Evolutionary conservation across 257 asterid species (phyloP).

Genomic region (Nicotiana attenuata): DNA sequence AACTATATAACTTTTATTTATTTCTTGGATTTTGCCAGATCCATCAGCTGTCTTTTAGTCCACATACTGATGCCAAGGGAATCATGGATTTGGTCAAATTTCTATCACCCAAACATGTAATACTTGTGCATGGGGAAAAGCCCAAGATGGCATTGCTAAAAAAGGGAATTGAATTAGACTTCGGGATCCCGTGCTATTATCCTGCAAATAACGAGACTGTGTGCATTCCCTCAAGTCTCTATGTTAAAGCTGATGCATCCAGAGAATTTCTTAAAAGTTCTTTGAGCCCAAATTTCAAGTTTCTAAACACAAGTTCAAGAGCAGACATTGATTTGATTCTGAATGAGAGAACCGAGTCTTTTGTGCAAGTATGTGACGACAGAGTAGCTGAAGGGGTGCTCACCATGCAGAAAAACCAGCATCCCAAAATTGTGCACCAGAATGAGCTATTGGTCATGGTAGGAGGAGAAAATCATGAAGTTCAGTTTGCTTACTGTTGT

Average conservation of each 20-base stretch:
- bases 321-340: conserved; percentile 16
- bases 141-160: conserved; percentile 63
- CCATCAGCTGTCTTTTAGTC: conserved; percentile 60
- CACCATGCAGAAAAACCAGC: conserved; percentile 28
- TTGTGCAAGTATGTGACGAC: conserved; percentile 52
- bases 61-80: conserved; percentile 94
- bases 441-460: conserved; percentile 33
- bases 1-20: neutral
- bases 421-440: conserved; percentile 35
- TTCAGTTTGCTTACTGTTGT: conserved; percentile 46
- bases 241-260: conserved; percentile 52
- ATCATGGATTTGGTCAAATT: conserved; percentile 82
- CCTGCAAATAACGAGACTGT: conserved; percentile 72
- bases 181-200: conserved; percentile 49
- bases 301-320: conserved; percentile 27
- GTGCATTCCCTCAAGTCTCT: conserved; percentile 47
- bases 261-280: conserved; percentile 51
- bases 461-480: conserved; percentile 37
- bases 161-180: conserved; percentile 51
- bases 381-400: conserved; percentile 64
- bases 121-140: conserved; percentile 85
- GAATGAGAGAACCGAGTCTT: conserved; percentile 19
- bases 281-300: conserved; percentile 62
- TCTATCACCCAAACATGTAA: conserved; percentile 79
- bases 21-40: conserved; percentile 24